phyloP scores from a whole-genome alignment of 2,329 filamentous ascomycete genomes.

The Fusarium acutatum region DNA sequence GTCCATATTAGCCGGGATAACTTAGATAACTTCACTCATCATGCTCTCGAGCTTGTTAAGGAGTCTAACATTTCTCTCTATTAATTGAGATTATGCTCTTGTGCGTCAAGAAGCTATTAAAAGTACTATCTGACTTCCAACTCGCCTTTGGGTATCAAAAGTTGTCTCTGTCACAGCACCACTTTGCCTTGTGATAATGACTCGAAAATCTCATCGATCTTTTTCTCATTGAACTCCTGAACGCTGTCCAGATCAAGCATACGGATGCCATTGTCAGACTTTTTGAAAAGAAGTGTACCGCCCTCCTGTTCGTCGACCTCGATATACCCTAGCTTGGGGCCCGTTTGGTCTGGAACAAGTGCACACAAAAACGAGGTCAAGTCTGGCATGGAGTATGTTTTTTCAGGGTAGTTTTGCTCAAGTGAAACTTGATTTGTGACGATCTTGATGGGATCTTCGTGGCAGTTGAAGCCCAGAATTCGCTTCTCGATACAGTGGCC shows the following conservation, averaged over 20 bases:
- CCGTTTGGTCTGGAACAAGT: slow-evolving; percentile 14
- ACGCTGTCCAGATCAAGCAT: slow-evolving; percentile 26
- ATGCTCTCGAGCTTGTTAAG: neutral
- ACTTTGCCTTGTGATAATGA: neutral
- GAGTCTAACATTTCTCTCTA: neutral
- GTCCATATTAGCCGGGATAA: neutral
- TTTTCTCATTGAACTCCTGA: neutral
- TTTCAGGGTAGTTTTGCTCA: slow-evolving; percentile 22
- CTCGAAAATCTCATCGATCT: neutral
- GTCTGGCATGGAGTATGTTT: slow-evolving; percentile 32
- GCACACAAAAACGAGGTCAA: slow-evolving; percentile 29
- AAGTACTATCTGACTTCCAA: neutral
- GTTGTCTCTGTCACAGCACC: neutral
- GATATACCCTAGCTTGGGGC: slow-evolving; percentile 5
- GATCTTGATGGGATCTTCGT: slow-evolving; percentile 29
- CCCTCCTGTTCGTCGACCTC: slow-evolving; percentile 13
- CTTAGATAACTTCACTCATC: neutral
- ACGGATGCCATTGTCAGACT: slow-evolving; percentile 16
- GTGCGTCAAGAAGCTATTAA: neutral
- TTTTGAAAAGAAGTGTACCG: slow-evolving; percentile 28
- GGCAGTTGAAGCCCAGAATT: slow-evolving; percentile 38
- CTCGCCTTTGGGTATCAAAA: slow-evolving; percentile 22
- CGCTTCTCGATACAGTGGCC: slow-evolving; percentile 27
- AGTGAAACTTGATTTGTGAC: slow-evolving; percentile 28
- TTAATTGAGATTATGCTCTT: neutral